Base-by-base conservation (phyloP, 306 rosid genomes). In the Malus sieversii region DNA sequence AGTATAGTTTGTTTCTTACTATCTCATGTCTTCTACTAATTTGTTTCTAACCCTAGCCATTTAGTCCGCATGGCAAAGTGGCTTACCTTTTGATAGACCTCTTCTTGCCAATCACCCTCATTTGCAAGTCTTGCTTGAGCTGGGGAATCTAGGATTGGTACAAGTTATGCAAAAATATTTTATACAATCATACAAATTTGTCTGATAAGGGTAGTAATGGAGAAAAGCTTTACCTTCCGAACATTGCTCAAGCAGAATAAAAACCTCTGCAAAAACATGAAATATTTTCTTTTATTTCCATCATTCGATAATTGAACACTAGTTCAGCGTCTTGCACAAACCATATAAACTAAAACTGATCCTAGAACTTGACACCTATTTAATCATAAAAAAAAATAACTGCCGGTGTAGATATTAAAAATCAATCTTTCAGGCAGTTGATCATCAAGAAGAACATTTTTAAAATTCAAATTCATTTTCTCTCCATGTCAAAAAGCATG, bases 101-200 rank as follows among this genome's bases (percentile, higher is more conserved):
- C 97, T 82, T 92, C 97, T 84, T 85, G 95, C 97, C 93, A 87
- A 81, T 90, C 96, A 71, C 68, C 86, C 27, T 90, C 93, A 89
- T 81, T 89, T 76, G 87, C 81, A 62, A 86, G 96, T 79, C 89
- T 88, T 53, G 87, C 85, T 84, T 83, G 96, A 44, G 86, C 79
- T 16, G 97, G 85, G 75, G 97, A 87, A 80, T 92, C 98, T 82
- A 87, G 79, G 83, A 91, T 48, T 92, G 87, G 81, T 85, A 84
- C 33, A 68, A 58, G 55, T 48, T 48, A 73, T 30, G 74, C 66
- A 75, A 65, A 71, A 27, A 69, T 51, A 70, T n/a, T n/a, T n/a
- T n/a, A n/a, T n/a, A n/a, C n/a, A n/a, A n/a, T n/a, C n/a, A n/a
- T n/a, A n/a, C 3, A 32, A 12, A 48, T 35, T 35, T 19, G 19